phyloP scores from a whole-genome alignment of 768 basidiomycete species.

The Naganishia onofrii region DNA sequence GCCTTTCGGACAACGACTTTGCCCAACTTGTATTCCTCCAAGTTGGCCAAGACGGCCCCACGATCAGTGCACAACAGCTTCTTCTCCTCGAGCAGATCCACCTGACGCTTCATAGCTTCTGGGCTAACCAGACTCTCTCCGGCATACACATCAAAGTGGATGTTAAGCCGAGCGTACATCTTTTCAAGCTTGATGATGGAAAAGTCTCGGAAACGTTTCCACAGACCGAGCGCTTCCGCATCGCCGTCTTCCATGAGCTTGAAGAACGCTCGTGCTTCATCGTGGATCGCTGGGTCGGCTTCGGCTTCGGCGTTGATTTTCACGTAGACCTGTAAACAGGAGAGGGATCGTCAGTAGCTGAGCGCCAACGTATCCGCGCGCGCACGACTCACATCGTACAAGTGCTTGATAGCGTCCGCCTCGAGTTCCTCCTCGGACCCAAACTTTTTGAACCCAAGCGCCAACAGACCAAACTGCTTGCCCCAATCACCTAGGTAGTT shows the following conservation, averaged over 20 bases:
- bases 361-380: too few species aligned
- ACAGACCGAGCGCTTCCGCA: constrained; percentile 74
- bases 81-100: constrained; percentile 69
- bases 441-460: constrained; percentile 86
- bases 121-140: constrained; percentile 72
- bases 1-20: constrained; percentile 82
- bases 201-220: constrained; percentile 87
- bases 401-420: constrained; percentile 87
- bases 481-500: constrained; percentile 99
- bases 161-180: constrained; percentile 84
- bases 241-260: constrained; percentile 94
- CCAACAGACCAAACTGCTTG: constrained; percentile 90
- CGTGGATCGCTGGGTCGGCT: constrained; percentile 58
- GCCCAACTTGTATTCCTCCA: constrained; percentile 87
- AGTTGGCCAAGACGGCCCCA: constrained; percentile 73
- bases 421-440: constrained; percentile 79
- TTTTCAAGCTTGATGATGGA: constrained; percentile 84
- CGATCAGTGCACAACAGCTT: constrained; percentile 59
- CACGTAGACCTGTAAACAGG: constrained; percentile 65
- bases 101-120: constrained; percentile 64
- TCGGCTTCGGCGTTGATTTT: constrained; percentile 70
- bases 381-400: constrained; percentile 62
- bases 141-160: constrained; percentile 84
- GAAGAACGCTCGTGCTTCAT: constrained; percentile 77
- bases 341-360: neutral